These are phyloP conservation scores for Camellia oleifera DNA, from an alignment of 179 eudicot genomes.

Conservation along the genomic window DNA sequence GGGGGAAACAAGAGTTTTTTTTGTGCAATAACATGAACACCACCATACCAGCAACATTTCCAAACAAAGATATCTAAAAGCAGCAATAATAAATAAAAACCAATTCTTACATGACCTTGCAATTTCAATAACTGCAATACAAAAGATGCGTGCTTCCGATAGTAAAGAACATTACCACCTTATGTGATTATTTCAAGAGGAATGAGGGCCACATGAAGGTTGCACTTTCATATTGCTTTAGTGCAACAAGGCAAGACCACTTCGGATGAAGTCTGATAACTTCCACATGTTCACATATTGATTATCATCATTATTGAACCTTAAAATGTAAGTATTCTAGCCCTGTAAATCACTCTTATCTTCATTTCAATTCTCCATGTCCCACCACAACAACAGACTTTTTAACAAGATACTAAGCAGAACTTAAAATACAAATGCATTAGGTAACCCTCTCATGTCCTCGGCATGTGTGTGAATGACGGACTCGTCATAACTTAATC, in stretches of 20 bases:
- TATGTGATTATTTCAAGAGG: not conserved
- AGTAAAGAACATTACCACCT: not conserved
- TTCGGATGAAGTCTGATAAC: too few relatives aligned
- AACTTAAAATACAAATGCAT: too few relatives aligned
- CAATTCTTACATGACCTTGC: not conserved
- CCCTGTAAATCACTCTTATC: too few relatives aligned
- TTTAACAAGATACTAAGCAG: not conserved
- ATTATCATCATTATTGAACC: constrained; percentile 2
- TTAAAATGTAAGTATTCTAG: not conserved
- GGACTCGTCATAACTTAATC: not conserved
- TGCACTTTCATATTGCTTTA: not conserved
- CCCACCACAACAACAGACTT: not conserved
- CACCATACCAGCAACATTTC: not conserved
- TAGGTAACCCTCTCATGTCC: not conserved
- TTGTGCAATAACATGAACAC: not conserved
- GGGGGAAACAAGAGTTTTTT: not conserved
- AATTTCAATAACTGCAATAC: not conserved
- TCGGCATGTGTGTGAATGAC: not conserved
- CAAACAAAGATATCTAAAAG: not conserved
- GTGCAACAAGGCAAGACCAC: not conserved
- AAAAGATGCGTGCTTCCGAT: not conserved
- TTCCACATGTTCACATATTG: not conserved
- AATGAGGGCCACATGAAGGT: not conserved
- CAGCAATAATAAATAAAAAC: not conserved
- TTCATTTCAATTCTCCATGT: not conserved